Conservation (phyloP, 306 rosid genomes). For the Pyrus bretschneideri region DNA sequence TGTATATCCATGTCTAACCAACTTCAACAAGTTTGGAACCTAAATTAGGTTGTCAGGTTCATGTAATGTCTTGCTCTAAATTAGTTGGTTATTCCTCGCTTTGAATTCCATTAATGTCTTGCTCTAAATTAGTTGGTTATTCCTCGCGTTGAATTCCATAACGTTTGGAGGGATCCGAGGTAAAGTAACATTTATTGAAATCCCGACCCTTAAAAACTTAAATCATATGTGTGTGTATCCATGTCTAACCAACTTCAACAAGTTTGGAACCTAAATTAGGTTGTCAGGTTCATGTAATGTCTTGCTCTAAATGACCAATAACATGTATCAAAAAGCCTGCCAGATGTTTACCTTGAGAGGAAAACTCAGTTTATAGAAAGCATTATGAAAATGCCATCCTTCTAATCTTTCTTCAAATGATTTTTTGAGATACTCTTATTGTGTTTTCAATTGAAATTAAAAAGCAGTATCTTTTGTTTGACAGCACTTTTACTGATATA, state of each 20-base stretch:
- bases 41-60: not conserved
- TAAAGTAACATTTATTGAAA: conserved; percentile 18
- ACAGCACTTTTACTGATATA: conserved; percentile 80
- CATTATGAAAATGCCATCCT: not conserved
- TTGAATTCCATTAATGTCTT: conserved; percentile 49
- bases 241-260: not conserved
- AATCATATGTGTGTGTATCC: not conserved
- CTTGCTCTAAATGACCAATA: not conserved
- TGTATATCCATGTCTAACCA: not conserved
- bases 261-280: not conserved
- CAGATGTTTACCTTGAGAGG: not conserved
- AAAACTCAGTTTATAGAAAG: not conserved
- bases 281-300: not conserved
- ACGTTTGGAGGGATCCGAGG: conserved; percentile 93
- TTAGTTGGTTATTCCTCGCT: conserved; percentile 62
- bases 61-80: not conserved
- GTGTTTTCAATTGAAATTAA: not conserved
- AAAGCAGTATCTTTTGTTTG: not conserved
- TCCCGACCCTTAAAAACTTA: not conserved
- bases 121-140: conserved; percentile 32
- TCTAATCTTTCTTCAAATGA: not conserved
- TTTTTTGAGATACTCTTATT: not conserved
- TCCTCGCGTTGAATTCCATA: conserved; percentile 84
- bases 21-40: not conserved
- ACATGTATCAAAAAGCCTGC: not conserved